Conservation (phyloP, 2,329 filamentous ascomycete genomes). For the Trichoderma afroharzianum region DNA sequence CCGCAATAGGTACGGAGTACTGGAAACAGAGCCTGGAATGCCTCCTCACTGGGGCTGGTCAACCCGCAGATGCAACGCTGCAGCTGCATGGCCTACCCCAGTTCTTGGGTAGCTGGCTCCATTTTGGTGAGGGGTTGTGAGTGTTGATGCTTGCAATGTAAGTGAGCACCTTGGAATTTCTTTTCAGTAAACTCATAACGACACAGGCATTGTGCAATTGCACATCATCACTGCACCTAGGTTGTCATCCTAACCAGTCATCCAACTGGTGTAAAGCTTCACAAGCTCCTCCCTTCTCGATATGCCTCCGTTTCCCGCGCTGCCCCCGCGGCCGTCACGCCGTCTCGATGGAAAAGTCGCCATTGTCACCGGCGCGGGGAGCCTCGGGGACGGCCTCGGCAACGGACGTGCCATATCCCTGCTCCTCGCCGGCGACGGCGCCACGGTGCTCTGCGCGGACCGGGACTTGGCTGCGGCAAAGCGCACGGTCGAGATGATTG, state of each 20-base stretch:
- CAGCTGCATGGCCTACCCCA: not conserved
- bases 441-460: constrained; percentile 57
- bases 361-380: constrained; percentile 30
- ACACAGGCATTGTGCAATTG: not conserved
- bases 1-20: not conserved
- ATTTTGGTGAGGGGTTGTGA: constrained; percentile 3
- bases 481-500: constrained; percentile 52
- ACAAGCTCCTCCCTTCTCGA: not conserved
- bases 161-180: not conserved
- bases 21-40: not conserved
- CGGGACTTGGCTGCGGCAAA: constrained; percentile 45
- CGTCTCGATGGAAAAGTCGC: constrained; percentile 26
- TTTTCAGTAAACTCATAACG: not conserved
- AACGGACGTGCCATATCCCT: constrained; percentile 58
- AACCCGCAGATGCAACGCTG: not conserved
- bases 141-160: not conserved
- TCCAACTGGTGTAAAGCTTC: not conserved
- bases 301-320: not conserved
- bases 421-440: constrained; percentile 56
- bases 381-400: constrained; percentile 53
- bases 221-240: not conserved
- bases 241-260: not conserved
- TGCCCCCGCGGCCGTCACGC: constrained; percentile 25
- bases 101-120: not conserved
- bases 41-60: not conserved